Evolutionary conservation across 495 filamentous ascomycete species (phyloP).

Genomic region (Rostrohypoxylon terebratum): DNA sequence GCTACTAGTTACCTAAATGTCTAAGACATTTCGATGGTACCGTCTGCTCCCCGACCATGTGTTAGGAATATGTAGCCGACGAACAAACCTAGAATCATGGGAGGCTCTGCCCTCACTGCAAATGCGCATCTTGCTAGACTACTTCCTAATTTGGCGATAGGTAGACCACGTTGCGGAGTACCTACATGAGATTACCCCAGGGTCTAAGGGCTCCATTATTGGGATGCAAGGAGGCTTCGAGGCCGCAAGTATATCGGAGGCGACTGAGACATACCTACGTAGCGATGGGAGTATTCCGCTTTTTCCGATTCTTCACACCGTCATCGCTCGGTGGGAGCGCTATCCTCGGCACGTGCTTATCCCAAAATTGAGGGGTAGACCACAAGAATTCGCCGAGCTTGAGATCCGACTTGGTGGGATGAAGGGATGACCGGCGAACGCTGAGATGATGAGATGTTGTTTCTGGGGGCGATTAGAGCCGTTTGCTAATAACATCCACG

Average conservation of each 20-base stretch:
- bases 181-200: conserved; percentile 3
- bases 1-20: not conserved
- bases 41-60: not conserved
- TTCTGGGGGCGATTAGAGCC: not conserved
- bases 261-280: not conserved
- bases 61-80: not conserved
- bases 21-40: not conserved
- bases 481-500: not conserved
- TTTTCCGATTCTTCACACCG: conserved; percentile 16
- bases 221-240: not conserved
- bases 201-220: conserved; percentile 8
- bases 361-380: not conserved
- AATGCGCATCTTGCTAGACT: conserved; percentile 10
- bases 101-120: conserved; percentile 1
- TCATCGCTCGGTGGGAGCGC: not conserved
- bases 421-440: not conserved
- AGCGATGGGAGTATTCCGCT: conserved; percentile 7
- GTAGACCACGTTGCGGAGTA: conserved; percentile 2
- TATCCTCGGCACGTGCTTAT: conserved; percentile 14
- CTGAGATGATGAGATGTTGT: not conserved
- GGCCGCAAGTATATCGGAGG: conserved; percentile 4
- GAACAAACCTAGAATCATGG: conserved; percentile 14
- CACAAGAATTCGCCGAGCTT: not conserved
- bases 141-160: conserved; percentile 18
- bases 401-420: not conserved